A percentile compares a stretch with the other conserved stretches of the same genome.
Evolutionary conservation across 2,329 filamentous ascomycete genomes (phyloP).

Genomic region (Monosporascus sp.): DNA sequence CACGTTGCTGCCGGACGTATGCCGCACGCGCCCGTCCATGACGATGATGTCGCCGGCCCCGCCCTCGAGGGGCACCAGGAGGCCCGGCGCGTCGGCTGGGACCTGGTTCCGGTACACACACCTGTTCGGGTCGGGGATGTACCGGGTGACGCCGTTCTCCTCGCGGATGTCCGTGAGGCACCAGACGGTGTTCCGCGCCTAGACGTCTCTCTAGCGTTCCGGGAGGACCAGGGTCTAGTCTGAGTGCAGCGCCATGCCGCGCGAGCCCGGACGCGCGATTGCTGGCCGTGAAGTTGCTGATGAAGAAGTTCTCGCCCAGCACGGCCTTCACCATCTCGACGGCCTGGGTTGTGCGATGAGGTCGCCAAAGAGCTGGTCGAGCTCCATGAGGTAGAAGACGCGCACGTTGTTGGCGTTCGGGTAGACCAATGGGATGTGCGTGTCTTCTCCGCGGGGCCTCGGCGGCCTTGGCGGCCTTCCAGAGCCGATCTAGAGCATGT

Average conservation of each 20-base stretch:
- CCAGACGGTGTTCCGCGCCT: slow-evolving; percentile 24
- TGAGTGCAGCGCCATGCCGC: slow-evolving; percentile 27
- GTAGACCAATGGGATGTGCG: slow-evolving; percentile 6
- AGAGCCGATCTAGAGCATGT: background rate
- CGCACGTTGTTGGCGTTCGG: slow-evolving; percentile 13
- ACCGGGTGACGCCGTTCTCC: slow-evolving; percentile 24
- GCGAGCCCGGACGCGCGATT: slow-evolving; percentile 28
- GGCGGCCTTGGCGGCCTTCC: background rate
- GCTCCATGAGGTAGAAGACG: slow-evolving; percentile 12
- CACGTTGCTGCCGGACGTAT: slow-evolving; percentile 27
- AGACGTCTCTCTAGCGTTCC: slow-evolving; percentile 24
- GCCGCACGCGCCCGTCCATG: slow-evolving; percentile 29
- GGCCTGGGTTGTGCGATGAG: slow-evolving; percentile 8
- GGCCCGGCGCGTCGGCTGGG: slow-evolving; percentile 18
- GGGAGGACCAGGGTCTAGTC: slow-evolving; percentile 28
- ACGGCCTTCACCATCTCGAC: slow-evolving; percentile 6
- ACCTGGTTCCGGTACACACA: slow-evolving; percentile 7
- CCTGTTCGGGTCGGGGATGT: slow-evolving; percentile 14
- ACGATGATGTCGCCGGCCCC: slow-evolving; percentile 26
- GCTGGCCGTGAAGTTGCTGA: slow-evolving; percentile 31
- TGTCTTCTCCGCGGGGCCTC: slow-evolving; percentile 6
- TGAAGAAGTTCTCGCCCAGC: slow-evolving; percentile 16
- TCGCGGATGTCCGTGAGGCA: slow-evolving; percentile 24
- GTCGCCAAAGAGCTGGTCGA: slow-evolving; percentile 12
- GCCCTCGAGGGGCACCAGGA: slow-evolving; percentile 25